A percentile compares a stretch with the other conserved stretches of the same genome.
These are phyloP conservation scores for Lactifluus subvellereus DNA, from an alignment of 768 basidiomycete species.

Conservation along the genomic window DNA sequence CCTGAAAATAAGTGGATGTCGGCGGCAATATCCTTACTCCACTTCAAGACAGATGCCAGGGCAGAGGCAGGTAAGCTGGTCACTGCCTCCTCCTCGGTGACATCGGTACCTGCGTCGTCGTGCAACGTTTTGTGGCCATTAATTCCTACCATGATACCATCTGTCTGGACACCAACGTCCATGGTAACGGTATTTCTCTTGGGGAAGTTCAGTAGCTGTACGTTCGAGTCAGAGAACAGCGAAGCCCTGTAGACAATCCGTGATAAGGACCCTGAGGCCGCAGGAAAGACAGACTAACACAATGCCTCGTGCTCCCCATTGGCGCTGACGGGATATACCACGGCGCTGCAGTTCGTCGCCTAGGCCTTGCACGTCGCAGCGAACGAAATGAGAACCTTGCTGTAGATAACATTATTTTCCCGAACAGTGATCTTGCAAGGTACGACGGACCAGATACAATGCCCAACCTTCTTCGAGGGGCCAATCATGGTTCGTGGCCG, in stretches of 20 bases:
- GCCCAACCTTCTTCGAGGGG: conserved; percentile 67
- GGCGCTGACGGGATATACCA: conserved; percentile 57
- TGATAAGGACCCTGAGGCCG: neutral
- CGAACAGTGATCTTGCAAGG: neutral
- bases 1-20: conserved; percentile 66
- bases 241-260: conserved; percentile 37
- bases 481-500: conserved; percentile 65
- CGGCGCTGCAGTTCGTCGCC: conserved; percentile 63
- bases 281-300: conserved; percentile 40
- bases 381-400: conserved; percentile 68
- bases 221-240: conserved; percentile 43
- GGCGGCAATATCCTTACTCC: conserved; percentile 70
- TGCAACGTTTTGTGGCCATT: conserved; percentile 29
- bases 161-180: conserved; percentile 62
- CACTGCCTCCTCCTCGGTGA: conserved; percentile 47
- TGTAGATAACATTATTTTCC: conserved; percentile 26
- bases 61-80: conserved; percentile 55
- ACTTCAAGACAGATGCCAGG: conserved; percentile 62
- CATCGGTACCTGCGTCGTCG: conserved; percentile 32
- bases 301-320: conserved; percentile 71
- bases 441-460: conserved; percentile 47
- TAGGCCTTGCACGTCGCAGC: conserved; percentile 58
- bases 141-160: conserved; percentile 32
- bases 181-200: conserved; percentile 53
- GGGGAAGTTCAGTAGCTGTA: conserved; percentile 41